A percentile compares a stretch with the other conserved stretches of the same genome.
Evolutionary conservation across 768 basidiomycete species (phyloP).

Genomic region (Kondoa malvinella): DNA sequence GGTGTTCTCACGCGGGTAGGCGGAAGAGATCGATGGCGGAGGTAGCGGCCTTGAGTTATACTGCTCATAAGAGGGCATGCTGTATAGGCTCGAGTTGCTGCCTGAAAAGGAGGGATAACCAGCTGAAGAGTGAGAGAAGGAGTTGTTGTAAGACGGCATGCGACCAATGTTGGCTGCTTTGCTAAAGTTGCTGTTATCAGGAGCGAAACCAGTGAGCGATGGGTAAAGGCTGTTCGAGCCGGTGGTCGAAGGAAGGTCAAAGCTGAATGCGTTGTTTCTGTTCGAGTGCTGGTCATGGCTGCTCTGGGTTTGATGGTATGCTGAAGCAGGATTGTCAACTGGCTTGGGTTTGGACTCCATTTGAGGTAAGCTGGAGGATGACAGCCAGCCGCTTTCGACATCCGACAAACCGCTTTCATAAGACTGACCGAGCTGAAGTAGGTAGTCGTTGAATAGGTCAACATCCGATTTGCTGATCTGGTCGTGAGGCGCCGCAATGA

Average conservation of each 20-base stretch:
- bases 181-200: neutral
- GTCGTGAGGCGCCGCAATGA: neutral
- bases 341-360: neutral
- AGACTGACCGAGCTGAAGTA: neutral
- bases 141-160: neutral
- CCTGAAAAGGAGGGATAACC: neutral
- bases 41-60: neutral
- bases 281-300: no score
- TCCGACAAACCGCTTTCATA: neutral
- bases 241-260: neutral
- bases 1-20: neutral
- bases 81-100: neutral
- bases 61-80: neutral
- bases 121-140: neutral
- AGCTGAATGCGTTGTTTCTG: neutral
- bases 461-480: slow-evolving; percentile 1
- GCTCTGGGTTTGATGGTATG: neutral
- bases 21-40: neutral
- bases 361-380: neutral
- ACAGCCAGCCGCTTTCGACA: neutral
- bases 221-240: neutral
- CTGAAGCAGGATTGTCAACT: neutral
- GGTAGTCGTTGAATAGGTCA: slow-evolving; percentile 8
- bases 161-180: neutral
- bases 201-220: neutral